Evolutionary conservation across 164 flowering plant species (phyloP), one percentile per base, ranked within the genome.

Genomic region (Vitis rotundifolia): DNA sequence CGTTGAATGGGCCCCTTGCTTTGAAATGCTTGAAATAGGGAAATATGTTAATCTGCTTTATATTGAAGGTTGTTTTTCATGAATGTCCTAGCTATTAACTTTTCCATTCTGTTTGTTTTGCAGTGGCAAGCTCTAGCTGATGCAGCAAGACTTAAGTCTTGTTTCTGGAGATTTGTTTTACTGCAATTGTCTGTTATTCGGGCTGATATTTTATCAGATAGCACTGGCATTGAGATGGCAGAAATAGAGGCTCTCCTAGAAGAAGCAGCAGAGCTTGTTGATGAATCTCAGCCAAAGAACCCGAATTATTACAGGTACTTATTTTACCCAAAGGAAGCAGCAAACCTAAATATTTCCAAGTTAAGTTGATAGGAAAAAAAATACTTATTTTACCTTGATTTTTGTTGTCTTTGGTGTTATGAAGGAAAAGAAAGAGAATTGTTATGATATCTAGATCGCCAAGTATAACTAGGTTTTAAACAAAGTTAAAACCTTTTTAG

Each of bases 261-360:
- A 84, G 99, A 95, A 82, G 98, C 98, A 47, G 99, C 98, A 54
- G 99, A 95, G 81, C 97, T 95, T 74, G 94, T 95, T 64, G 94
- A 86, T 80, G 94, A 85, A 70, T 81, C 89, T 69, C 90, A 79
- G 74, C 82, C 80, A 13, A 91, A 88, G 80, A 86, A 95, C 72
- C 94, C 99, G 68, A 95, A 77, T 61, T 93, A 95, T 72, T 90
- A 89, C 86, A 91, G 99, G 99, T 90, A 70, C 44, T 37, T 37
- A 37, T 37, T 37, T 37, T 37, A 37, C 44, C 7, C 3, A 37
- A 37, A 3, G 44, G 44, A 37, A 37, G 44, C 44, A 57, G n/a
- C 50, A 29, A 47, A 64, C 10, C 15, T 63, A 53, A 18, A 4
- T n/a, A 56, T 62, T 16, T 15, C 9, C 56, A 8, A 5, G 57